Conservation (phyloP, 176 grass and related monocot species). For the Avena eriantha region DNA sequence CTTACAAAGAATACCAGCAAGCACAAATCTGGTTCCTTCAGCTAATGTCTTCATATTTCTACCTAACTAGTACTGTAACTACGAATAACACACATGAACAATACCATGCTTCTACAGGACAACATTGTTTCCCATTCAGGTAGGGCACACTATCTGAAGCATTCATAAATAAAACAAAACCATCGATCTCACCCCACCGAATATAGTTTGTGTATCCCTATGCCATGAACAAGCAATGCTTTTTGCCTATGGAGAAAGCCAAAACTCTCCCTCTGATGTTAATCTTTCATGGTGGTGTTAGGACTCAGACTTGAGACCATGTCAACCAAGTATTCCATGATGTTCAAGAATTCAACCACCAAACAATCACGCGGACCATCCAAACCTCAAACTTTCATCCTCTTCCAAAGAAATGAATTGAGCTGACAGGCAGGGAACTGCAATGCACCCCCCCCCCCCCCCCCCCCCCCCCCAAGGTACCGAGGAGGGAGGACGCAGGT, state of each 20-base stretch:
- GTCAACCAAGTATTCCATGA: not conserved
- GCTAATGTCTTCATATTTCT: not conserved
- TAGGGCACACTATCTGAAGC: conserved; percentile 22
- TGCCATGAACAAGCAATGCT: conserved; percentile 21
- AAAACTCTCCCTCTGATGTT: conserved; percentile 14
- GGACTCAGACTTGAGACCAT: not conserved
- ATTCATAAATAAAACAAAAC: conserved; percentile 1
- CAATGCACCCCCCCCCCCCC: conserved; percentile 10
- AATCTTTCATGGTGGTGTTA: conserved; percentile 24
- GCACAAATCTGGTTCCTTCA: not conserved
- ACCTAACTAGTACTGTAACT: not conserved
- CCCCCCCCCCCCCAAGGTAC: not conserved
- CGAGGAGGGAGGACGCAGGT: not conserved
- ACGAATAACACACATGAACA: not conserved
- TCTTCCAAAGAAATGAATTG: conserved; percentile 16
- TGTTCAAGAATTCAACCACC: not conserved
- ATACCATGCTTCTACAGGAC: not conserved
- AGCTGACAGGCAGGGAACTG: conserved; percentile 1
- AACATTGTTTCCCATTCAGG: conserved; percentile 20
- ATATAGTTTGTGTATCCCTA: not conserved
- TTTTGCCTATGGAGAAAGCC: conserved; percentile 8
- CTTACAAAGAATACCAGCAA: not conserved
- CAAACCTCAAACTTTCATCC: conserved; percentile 35
- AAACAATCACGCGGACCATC: not conserved
- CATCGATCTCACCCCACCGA: not conserved